Conservation (phyloP, 2,329 filamentous ascomycete species). For the Ceratocystis cubensis region DNA sequence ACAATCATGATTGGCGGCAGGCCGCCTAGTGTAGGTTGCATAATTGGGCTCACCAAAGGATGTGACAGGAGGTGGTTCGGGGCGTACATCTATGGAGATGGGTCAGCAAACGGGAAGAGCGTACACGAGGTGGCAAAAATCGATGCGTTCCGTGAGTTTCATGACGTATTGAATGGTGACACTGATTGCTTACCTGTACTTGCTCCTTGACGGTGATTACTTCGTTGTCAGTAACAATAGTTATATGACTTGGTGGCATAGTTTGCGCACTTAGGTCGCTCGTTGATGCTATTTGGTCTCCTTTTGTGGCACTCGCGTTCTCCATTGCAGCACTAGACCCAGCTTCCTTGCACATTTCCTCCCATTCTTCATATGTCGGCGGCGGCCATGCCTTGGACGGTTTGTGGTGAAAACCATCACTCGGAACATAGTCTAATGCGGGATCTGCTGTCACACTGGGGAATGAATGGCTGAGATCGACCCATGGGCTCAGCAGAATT, state of each 20-base stretch:
- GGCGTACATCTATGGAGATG: conserved; percentile 49
- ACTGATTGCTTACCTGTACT: conserved; percentile 53
- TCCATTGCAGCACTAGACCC: conserved; percentile 27
- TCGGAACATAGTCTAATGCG: conserved; percentile 75
- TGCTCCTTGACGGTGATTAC: conserved; percentile 71
- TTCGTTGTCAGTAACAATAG: conserved; percentile 58
- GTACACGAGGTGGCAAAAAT: background rate
- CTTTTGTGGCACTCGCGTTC: background rate
- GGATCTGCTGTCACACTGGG: conserved; percentile 68
- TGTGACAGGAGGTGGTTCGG: conserved; percentile 77
- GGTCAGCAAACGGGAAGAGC: conserved; percentile 22
- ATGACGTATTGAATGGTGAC: background rate
- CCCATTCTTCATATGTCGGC: conserved; percentile 64
- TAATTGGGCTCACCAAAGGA: conserved; percentile 75
- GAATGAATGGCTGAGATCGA: conserved; percentile 89
- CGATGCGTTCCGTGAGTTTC: background rate
- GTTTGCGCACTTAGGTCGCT: conserved; percentile 6
- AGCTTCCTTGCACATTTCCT: conserved; percentile 39
- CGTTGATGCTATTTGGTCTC: conserved; percentile 12
- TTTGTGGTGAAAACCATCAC: conserved; percentile 77
- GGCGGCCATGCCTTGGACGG: conserved; percentile 89
- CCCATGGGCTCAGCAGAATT: conserved; percentile 88
- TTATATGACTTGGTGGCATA: conserved; percentile 13
- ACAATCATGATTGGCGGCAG: conserved; percentile 79
- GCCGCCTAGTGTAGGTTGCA: conserved; percentile 81